Evolutionary conservation across 1,284 basidiomycete species (phyloP), one percentile per base, ranked within the genome.

Genomic region (Xerocomus amazonicus): DNA sequence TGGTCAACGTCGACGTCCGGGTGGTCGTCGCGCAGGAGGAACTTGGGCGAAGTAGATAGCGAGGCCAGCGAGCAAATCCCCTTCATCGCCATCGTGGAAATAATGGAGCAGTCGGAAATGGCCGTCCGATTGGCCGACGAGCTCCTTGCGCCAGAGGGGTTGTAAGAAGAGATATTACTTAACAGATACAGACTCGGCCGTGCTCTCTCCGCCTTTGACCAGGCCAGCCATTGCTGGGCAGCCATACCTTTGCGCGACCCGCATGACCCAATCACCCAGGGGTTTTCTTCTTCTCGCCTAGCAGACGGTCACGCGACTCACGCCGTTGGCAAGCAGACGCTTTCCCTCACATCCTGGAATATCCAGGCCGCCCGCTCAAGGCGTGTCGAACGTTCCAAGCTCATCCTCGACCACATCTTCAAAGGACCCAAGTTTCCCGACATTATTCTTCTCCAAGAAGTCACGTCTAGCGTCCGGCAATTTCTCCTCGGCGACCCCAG

Each of bases 401-500:
- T 23, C 9, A 29, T 48, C 40, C 26, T 43, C 47, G 16, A 9
- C 8, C 1, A 12, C 6, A 36, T 42, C 33, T 16, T 48, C 33
- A n/a, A 32, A 8, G 4, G 9, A 42, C 16, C 37, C 4, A 26
- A 33, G 9, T 9, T 3, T 27, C 45, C 45, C 7, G 45, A 46
- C 19, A 48, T 42, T 3, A 14, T 48, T 28, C 29, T 48, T 27
- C 27, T 43, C 16, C 47, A 48, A 37, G 47, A 48, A 32, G 47
- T 42, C 40, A 31, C 26, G 27, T 23, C 27, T 8, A 16, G 29
- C 13, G 47, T 43, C 17, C 40, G 34, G 4, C 1, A 5, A 14
- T 36, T 33, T 37, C 4, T 43, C 40, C 27, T 42, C 7, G 2
- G 6, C 46, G 7, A 43, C 23, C 6, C 33, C 6, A 42, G 9